Evolutionary conservation across 2,329 filamentous ascomycete genomes (phyloP).

Genomic region (Curvularia sp.): DNA sequence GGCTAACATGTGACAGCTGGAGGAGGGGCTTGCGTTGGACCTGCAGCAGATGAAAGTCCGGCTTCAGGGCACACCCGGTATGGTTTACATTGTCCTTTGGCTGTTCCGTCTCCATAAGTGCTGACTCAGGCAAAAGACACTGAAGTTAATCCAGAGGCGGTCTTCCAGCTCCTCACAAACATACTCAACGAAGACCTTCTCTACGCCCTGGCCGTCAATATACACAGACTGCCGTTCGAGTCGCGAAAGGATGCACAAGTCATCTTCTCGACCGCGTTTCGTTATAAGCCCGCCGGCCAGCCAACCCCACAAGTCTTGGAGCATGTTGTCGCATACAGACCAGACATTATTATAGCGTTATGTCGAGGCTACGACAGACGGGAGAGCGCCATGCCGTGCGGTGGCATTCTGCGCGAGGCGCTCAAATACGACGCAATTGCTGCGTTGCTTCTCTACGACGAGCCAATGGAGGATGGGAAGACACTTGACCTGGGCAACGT

Average conservation of each 20-base stretch:
- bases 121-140: conserved; percentile 67
- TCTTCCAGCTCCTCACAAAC: conserved; percentile 82
- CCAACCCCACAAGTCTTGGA: conserved; percentile 83
- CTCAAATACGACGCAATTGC: conserved; percentile 90
- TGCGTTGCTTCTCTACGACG: conserved; percentile 90
- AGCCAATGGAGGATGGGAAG: conserved; percentile 75
- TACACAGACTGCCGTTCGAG: conserved; percentile 90
- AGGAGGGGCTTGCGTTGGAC: conserved; percentile 85
- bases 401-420: conserved; percentile 86
- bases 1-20: conserved; percentile 62
- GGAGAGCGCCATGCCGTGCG: conserved; percentile 90
- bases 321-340: conserved; percentile 84
- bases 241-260: conserved; percentile 94
- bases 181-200: conserved; percentile 91
- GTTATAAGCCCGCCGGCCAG: conserved; percentile 77
- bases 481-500: conserved; percentile 79
- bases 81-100: conserved; percentile 1
- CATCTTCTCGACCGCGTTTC: conserved; percentile 93
- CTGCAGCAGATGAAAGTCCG: conserved; percentile 90
- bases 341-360: conserved; percentile 84
- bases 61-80: conserved; percentile 92
- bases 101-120: background rate
- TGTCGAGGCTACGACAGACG: conserved; percentile 89
- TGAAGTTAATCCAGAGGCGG: conserved; percentile 85
- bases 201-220: conserved; percentile 79